A percentile compares a stretch with the other conserved stretches of the same genome.
Evolutionary conservation across 2,329 filamentous ascomycete species (phyloP).

Genomic region (Penicillium sp.): DNA sequence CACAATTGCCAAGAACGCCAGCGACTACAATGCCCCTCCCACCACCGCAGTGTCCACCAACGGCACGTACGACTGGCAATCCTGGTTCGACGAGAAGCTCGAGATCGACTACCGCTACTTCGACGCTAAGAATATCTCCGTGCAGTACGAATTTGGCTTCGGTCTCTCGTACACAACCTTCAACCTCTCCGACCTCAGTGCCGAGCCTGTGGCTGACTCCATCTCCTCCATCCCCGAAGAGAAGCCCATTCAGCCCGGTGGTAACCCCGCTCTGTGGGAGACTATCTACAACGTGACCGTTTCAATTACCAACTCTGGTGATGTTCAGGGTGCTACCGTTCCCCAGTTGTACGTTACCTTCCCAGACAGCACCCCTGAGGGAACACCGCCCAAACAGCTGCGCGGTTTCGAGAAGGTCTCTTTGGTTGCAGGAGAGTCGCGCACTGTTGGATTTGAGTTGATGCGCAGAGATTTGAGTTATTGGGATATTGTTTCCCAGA

Average conservation of each 20-base stretch:
- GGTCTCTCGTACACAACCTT: conserved; percentile 71
- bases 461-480: conserved; percentile 63
- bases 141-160: conserved; percentile 38
- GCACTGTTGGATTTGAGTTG: conserved; percentile 54
- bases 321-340: conserved; percentile 67
- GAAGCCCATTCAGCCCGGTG: conserved; percentile 50
- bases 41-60: conserved; percentile 15
- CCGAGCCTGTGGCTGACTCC: not conserved
- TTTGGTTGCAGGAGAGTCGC: conserved; percentile 32
- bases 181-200: conserved; percentile 67
- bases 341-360: conserved; percentile 54
- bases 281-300: conserved; percentile 47
- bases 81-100: conserved; percentile 19
- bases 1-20: conserved; percentile 68
- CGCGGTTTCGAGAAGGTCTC: conserved; percentile 63
- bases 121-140: conserved; percentile 20
- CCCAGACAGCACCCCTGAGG: conserved; percentile 11
- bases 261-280: conserved; percentile 27
- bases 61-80: conserved; percentile 19
- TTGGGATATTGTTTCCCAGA: conserved; percentile 60
- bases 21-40: conserved; percentile 59
- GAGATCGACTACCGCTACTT: conserved; percentile 27
- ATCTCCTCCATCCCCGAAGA: conserved; percentile 10
- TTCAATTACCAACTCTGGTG: conserved; percentile 71
- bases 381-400: conserved; percentile 52